Percentiles rank a stretch among this genome's conserved stretches.
phyloP scores from a whole-genome alignment of 192 early-diverging fungal genomes.

The Mortierella claussenii region DNA sequence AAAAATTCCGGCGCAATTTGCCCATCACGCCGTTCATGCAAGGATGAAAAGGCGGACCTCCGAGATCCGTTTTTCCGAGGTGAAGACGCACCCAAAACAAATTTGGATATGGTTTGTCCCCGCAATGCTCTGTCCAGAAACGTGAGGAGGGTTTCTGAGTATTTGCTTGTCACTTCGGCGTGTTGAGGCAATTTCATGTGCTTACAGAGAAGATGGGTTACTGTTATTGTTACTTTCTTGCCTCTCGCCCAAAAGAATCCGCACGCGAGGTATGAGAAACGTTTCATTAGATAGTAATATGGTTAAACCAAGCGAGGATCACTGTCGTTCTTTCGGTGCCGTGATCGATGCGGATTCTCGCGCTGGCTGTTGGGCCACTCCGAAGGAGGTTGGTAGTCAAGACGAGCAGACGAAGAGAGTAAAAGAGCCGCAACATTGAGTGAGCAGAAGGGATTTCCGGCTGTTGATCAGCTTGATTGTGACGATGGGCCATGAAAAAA shows the following conservation, averaged over 20 bases:
- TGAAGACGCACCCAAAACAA: neutral
- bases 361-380: too few species aligned
- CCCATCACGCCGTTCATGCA: too few species aligned
- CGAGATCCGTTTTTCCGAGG: conserved; percentile 11
- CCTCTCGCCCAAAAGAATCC: neutral
- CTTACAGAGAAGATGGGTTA: neutral
- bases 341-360: too few species aligned
- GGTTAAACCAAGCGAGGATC: too few species aligned
- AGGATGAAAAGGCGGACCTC: too few species aligned
- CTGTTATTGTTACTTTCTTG: neutral
- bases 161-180: neutral
- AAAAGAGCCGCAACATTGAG: neutral
- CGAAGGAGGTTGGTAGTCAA: too few species aligned
- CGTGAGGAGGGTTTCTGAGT: neutral
- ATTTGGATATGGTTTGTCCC: conserved; percentile 1
- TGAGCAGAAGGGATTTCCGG: conserved; percentile 1
- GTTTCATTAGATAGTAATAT: too few species aligned
- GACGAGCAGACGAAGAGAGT: neutral
- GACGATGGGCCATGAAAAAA: conserved; percentile 14
- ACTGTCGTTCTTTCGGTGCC: too few species aligned
- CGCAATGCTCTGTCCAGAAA: neutral
- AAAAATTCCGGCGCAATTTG: too few species aligned
- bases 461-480: neutral
- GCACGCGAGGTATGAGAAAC: too few species aligned
- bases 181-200: neutral